A percentile compares a stretch with the other conserved stretches of the same genome.
phyloP scores from a whole-genome alignment of 2,329 filamentous ascomycete species.

The Talaromyces sp. region DNA sequence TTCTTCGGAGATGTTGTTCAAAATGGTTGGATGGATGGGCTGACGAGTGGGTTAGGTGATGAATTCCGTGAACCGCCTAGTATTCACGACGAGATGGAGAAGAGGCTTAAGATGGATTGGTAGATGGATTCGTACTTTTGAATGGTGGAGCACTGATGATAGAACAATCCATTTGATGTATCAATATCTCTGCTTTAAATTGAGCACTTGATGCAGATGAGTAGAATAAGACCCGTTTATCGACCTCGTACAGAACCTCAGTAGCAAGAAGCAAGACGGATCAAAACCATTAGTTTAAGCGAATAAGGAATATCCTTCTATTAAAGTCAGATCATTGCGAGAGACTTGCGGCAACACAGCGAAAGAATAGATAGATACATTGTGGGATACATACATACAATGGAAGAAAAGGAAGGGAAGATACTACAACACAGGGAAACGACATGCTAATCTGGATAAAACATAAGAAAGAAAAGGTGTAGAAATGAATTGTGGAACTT shows the following conservation, averaged over 20 bases:
- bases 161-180: slow-evolving; percentile 7
- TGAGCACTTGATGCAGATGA: not conserved
- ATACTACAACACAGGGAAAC: not conserved
- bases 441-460: not conserved
- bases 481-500: not conserved
- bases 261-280: not conserved
- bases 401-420: not conserved
- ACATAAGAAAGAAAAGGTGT: slow-evolving; percentile 1
- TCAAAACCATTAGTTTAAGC: not conserved
- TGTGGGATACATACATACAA: slow-evolving; percentile 9
- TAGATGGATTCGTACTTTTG: slow-evolving; percentile 19
- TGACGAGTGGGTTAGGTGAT: slow-evolving; percentile 46
- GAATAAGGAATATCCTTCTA: not conserved
- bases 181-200: not conserved
- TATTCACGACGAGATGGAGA: slow-evolving; percentile 92
- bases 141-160: not conserved
- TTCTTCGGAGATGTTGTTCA: not conserved
- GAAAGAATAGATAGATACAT: slow-evolving; percentile 2
- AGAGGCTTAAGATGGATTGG: slow-evolving; percentile 73
- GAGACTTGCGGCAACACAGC: not conserved
- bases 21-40: not conserved
- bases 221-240: not conserved
- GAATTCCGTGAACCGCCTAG: slow-evolving; percentile 67
- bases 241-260: not conserved
- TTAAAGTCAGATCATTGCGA: not conserved